Evolutionary conservation across 1,139 yeast species (phyloP).

Genomic region (Pichia sp.): DNA sequence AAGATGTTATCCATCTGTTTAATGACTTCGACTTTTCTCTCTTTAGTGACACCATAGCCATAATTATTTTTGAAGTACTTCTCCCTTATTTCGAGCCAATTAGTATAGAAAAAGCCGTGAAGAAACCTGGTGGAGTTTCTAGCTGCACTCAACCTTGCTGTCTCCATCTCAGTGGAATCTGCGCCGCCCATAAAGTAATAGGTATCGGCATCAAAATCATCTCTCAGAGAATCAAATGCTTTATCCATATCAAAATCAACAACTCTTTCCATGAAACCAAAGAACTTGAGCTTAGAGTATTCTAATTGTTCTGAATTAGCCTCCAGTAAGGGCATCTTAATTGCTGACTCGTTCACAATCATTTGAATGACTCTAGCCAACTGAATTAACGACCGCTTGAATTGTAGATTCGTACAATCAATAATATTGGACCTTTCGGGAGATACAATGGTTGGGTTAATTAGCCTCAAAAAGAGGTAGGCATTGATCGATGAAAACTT

Average conservation of each 20-base stretch:
- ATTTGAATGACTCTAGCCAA: conserved; percentile 83
- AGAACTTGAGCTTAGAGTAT: conserved; percentile 39
- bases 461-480: conserved; percentile 72
- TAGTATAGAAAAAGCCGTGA: conserved; percentile 59
- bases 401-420: conserved; percentile 26
- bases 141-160: too few relatives aligned
- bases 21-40: conserved; percentile 20
- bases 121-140: conserved; percentile 33
- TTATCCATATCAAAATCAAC: conserved; percentile 13
- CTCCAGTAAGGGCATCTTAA: conserved; percentile 54
- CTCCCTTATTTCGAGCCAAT: conserved; percentile 49
- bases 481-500: conserved; percentile 78
- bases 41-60: conserved; percentile 19
- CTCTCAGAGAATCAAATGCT: conserved; percentile 2
- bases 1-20: conserved; percentile 28
- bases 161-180: conserved; percentile 1
- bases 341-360: conserved; percentile 69
- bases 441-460: conserved; percentile 88
- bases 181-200: background rate
- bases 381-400: conserved; percentile 69
- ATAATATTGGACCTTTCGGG: conserved; percentile 65
- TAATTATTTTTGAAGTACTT: conserved; percentile 14
- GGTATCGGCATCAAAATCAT: background rate
- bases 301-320: conserved; percentile 37
- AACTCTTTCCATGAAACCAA: conserved; percentile 37